These are phyloP conservation scores for Candida maesae DNA, from an alignment of 805 yeast species.

Conservation along the genomic window DNA sequence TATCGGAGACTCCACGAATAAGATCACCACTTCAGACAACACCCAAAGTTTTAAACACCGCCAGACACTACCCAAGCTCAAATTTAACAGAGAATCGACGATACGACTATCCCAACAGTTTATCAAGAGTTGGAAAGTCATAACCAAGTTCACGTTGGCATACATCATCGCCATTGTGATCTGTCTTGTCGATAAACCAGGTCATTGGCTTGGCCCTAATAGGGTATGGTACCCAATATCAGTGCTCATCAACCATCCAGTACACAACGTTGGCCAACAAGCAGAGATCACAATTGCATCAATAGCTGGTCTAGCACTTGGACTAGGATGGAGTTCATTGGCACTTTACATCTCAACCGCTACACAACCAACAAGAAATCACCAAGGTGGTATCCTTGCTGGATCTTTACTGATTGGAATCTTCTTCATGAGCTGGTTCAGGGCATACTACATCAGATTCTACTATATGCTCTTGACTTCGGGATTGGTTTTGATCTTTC, in stretches of 20 bases:
- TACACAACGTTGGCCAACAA: constrained; percentile 43
- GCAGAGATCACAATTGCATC: constrained; percentile 41
- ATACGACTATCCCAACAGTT: not conserved
- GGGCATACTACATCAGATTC: constrained; percentile 37
- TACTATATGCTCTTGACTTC: constrained; percentile 35
- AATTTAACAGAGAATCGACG: too few species aligned
- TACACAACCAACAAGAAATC: constrained; percentile 36
- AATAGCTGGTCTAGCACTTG: constrained; percentile 37
- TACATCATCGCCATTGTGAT: constrained; percentile 37
- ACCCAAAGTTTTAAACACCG: not conserved
- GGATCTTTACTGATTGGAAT: constrained; percentile 38
- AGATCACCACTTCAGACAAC: not conserved
- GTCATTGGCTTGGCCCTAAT: constrained; percentile 41
- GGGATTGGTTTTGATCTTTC: constrained; percentile 35
- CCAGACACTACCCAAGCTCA: not conserved
- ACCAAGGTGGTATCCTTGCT: constrained; percentile 45
- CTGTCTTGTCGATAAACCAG: constrained; percentile 35
- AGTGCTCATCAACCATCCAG: constrained; percentile 43
- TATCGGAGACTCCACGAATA: constrained; percentile 3
- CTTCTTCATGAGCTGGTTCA: constrained; percentile 37
- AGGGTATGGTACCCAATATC: constrained; percentile 41
- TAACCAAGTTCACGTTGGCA: constrained; percentile 29
- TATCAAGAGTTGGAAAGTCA: constrained; percentile 15
- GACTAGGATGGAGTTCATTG: constrained; percentile 42
- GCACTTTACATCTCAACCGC: constrained; percentile 40